Conservation (phyloP, 2,329 filamentous ascomycete genomes). For the Fusarium praegraminearum region DNA sequence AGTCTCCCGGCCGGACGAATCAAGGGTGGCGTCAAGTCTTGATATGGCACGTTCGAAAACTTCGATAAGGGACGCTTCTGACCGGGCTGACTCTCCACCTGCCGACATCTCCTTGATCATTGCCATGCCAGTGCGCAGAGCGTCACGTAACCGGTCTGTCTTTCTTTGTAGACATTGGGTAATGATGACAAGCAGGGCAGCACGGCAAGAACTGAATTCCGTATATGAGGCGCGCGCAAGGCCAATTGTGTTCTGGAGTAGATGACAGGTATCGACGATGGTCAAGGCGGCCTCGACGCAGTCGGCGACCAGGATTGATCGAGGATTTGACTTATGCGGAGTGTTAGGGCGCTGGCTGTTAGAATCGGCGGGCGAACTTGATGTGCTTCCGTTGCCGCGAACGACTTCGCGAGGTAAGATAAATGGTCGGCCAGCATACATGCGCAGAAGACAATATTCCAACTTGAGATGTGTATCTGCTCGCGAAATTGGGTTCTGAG, state of each 20-base stretch:
- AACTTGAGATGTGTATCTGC: constrained; percentile 64
- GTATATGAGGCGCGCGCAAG: constrained; percentile 67
- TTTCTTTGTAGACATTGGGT: constrained; percentile 55
- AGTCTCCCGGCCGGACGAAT: constrained; percentile 56
- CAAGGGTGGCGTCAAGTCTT: constrained; percentile 59
- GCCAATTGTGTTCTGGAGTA: constrained; percentile 63
- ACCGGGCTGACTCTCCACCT: constrained; percentile 64
- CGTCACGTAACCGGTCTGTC: constrained; percentile 57
- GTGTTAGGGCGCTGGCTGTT: constrained; percentile 46
- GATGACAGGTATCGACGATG: constrained; percentile 63
- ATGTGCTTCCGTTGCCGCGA: constrained; percentile 47
- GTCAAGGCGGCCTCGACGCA: constrained; percentile 65
- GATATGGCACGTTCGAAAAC: constrained; percentile 62
- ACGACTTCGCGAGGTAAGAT: constrained; percentile 56
- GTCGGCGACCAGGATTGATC: constrained; percentile 60
- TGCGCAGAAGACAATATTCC: constrained; percentile 64
- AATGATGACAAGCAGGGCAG: constrained; percentile 62
- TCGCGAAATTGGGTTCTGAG: constrained; percentile 57
- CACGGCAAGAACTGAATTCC: constrained; percentile 67
- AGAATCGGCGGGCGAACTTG: constrained; percentile 50
- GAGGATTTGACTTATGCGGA: constrained; percentile 49
- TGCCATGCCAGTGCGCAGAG: constrained; percentile 61
- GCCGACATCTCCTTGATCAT: constrained; percentile 66
- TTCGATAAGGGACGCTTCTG: constrained; percentile 65
- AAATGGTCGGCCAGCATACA: constrained; percentile 67